phyloP scores from a whole-genome alignment of 495 filamentous ascomycete species.

The Penicillium simplicissimum region DNA sequence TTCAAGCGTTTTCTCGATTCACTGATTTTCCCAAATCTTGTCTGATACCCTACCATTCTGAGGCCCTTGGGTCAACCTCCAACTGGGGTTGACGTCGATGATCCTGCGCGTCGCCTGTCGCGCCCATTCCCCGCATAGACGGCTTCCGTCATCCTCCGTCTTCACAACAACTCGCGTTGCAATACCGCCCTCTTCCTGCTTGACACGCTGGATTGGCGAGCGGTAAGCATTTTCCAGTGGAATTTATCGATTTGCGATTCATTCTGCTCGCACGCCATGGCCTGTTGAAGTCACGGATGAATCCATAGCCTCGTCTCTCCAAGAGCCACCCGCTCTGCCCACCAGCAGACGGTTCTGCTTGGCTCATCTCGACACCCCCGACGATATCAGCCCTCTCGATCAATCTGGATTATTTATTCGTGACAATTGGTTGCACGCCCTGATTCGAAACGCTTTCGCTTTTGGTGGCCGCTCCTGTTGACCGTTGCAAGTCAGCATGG shows the following conservation, averaged over 20 bases:
- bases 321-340: constrained; percentile 51
- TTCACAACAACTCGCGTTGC: constrained; percentile 15
- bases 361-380: constrained; percentile 17
- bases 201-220: background rate
- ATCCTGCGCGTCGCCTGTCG: constrained; percentile 43
- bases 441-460: background rate
- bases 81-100: constrained; percentile 35
- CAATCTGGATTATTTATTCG: constrained; percentile 4
- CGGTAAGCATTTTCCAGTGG: constrained; percentile 4
- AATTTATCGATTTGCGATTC: background rate
- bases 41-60: constrained; percentile 6
- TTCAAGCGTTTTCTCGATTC: background rate
- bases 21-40: background rate
- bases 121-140: constrained; percentile 41
- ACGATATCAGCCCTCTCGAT: background rate
- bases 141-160: constrained; percentile 32
- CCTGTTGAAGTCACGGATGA: constrained; percentile 48
- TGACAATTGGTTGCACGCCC: background rate
- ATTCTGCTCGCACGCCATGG: constrained; percentile 37
- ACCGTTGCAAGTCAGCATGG: constrained; percentile 39
- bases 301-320: constrained; percentile 39
- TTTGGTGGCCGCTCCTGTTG: constrained; percentile 2
- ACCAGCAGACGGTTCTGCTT: constrained; percentile 50
- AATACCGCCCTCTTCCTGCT: constrained; percentile 6
- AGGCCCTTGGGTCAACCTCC: constrained; percentile 25